Evolutionary conservation across 768 basidiomycete genomes (phyloP).

Genomic region (Boletus patriciae): DNA sequence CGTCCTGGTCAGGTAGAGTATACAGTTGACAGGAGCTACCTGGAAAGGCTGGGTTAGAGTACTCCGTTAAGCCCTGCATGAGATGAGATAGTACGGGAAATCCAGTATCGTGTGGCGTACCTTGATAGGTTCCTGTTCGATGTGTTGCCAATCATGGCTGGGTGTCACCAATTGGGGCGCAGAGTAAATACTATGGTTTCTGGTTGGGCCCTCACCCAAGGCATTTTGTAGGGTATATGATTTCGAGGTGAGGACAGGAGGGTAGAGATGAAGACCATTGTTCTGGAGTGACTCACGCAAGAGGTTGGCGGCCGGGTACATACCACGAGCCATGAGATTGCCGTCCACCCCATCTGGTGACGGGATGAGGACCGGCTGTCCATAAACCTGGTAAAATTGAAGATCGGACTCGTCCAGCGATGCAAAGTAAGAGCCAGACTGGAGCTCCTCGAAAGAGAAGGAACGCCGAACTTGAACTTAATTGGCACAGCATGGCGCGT

Average conservation of each 20-base stretch:
- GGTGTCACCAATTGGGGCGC: background rate
- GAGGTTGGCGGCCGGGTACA: constrained; percentile 1
- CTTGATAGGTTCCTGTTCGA: constrained; percentile 28
- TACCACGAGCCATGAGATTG: constrained; percentile 15
- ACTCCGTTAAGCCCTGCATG: constrained; percentile 8
- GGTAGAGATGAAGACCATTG: constrained; percentile 5
- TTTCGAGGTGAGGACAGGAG: constrained; percentile 17
- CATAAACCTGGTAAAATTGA: constrained; percentile 33
- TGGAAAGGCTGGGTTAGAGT: constrained; percentile 13
- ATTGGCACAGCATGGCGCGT: background rate
- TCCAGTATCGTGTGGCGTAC: constrained; percentile 12
- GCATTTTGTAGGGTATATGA: constrained; percentile 33
- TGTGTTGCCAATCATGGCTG: constrained; percentile 18
- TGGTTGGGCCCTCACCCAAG: constrained; percentile 19
- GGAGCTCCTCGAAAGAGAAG: constrained; percentile 36
- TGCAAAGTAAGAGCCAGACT: constrained; percentile 32
- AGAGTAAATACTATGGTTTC: background rate
- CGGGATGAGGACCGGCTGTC: constrained; percentile 34
- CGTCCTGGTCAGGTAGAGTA: constrained; percentile 15
- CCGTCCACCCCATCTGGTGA: constrained; percentile 20
- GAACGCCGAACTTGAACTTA: constrained; percentile 33
- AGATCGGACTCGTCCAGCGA: constrained; percentile 34
- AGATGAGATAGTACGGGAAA: constrained; percentile 6
- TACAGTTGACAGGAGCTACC: constrained; percentile 14
- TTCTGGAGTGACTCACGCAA: background rate